Evolutionary conservation across 495 filamentous ascomycete genomes (phyloP), one percentile per base, ranked within the genome.

Genomic region (Lichina pygmaea): DNA sequence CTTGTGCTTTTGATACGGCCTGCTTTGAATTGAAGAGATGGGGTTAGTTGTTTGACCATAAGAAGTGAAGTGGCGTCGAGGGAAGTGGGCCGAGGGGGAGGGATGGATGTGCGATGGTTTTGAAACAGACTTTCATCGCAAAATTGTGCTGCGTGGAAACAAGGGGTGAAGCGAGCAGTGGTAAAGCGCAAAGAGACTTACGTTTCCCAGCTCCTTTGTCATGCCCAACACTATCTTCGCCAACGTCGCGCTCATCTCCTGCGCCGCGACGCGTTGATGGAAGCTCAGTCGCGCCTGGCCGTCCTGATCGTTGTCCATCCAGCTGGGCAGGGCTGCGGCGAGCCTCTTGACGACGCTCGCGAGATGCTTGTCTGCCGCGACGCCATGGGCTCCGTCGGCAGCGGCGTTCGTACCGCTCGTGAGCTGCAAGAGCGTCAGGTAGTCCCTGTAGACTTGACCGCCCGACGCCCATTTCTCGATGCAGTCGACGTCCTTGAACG

Each of bases 381-480:
- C 44, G 64, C 66, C 42, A 69, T 67, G 46, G 72, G 64, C 60
- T 82, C 68, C 30, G 66, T 65, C 3, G 71, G 69, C 36, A 92
- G 61, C 12, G 75, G 81, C 33, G 2, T 37, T 45, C 31, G 32
- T 33, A 24, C 12, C 44, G 44, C 30, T 8, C 48, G 54, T 47
- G 44, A 51, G 33, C 46, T 62, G 55, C 43, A 67, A 48, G 17
- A 89, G 61, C 33, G 72, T 66, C 16, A 91, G 64, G 58, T 78
- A 94, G 46, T 86, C 77, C 42, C 77, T 70, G 51, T 93, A 94
- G 13, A 94, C 70, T 44, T 74, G 70, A 9, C 83, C 86, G 11
- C 81, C 85, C 16, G 66, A 58, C 30, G 75, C 66, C 89, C 89
- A 95, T 16, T 71, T 65, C 13, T 59, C 55, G 3, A 64, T 50